Conservation (phyloP, 371 early-diverging fungal genomes). For the Catenaria anguillulae region DNA sequence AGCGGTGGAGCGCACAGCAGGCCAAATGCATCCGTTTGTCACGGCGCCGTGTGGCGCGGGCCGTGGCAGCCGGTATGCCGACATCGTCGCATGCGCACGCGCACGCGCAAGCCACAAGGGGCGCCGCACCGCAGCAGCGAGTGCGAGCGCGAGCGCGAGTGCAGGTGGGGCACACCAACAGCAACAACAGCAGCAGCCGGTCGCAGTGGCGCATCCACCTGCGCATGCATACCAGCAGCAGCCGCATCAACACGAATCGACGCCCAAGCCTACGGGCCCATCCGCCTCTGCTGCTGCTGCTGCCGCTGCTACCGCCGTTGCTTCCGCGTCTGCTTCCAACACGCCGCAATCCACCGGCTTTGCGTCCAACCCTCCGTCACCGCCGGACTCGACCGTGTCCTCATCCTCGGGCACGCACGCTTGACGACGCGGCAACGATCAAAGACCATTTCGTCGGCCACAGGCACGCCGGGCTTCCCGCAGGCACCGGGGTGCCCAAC, state of each 20-base stretch:
- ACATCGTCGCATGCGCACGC: not conserved
- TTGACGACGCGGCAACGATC: not conserved
- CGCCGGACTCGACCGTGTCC: too few relatives aligned
- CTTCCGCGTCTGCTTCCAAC: too few relatives aligned
- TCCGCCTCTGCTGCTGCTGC: too few relatives aligned
- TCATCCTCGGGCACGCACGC: too few relatives aligned
- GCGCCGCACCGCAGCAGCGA: not conserved
- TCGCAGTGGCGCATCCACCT: not conserved
- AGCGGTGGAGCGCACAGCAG: conserved; percentile 86
- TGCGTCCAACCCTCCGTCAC: too few relatives aligned
- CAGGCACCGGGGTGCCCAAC: not conserved
- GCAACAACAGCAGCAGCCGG: not conserved
- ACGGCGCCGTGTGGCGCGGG: conserved; percentile 60
- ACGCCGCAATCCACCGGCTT: too few relatives aligned
- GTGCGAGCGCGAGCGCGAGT: too few relatives aligned
- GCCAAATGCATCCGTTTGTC: conserved; percentile 89
- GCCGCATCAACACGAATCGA: not conserved
- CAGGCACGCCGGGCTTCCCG: not conserved
- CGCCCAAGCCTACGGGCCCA: too few relatives aligned
- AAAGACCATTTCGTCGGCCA: not conserved
- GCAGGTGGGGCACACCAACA: too few relatives aligned
- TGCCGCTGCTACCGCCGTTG: too few relatives aligned
- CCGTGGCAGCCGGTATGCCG: conserved; percentile 15
- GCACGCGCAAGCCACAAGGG: not conserved
- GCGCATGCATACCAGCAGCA: not conserved